Base-by-base conservation (phyloP, 176 grass and related monocot species). In the Typha latifolia region DNA sequence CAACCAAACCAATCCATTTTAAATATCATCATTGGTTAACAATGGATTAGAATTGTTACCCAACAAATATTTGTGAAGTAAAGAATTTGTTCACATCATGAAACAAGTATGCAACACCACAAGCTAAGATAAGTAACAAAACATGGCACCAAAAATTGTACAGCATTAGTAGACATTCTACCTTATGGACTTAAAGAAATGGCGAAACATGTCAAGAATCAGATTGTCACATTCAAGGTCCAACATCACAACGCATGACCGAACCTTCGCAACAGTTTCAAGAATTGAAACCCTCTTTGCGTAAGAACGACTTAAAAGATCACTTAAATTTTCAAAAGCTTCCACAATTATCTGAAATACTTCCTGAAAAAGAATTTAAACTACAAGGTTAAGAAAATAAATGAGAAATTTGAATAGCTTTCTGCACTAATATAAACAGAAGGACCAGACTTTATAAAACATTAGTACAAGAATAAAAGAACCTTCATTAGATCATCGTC, bases 171-270 rank as follows among this genome's bases (percentile, higher is more conserved):
- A 19, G 53, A 59, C 14, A 2, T 21, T 65, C 56, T 80, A 91
- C 85, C 69, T 84, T 77, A 80, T 21, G 20, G 80, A 72, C 67
- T 74, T 86, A 63, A 89, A 71, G 51, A 96, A 86, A 78, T 96
- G 78, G 20, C 48, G 59, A 76, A 96, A 96, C 49, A 91, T 84
- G 9, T 91, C 62, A 13, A 75, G 21, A 75, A 91, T 84, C 31
- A 89, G 34, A 70, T 86, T 78, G 47, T 96, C 88, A 48, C 89
- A 84, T 15, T 89, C 85, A 51, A 96, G 83, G 57, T 96, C 93
- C 67, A 96, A 71, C 93, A 96, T 96, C 62, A 91, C 59, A 55
- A 86, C 82, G 61, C 85, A 96, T 14, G 80, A 91, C 13, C 75
- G 81, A 29, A 89, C 85, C 76, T 84, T 89, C 61, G 93, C 82